Conservation (phyloP, 768 basidiomycete genomes). For the Boletus coccyginus region DNA sequence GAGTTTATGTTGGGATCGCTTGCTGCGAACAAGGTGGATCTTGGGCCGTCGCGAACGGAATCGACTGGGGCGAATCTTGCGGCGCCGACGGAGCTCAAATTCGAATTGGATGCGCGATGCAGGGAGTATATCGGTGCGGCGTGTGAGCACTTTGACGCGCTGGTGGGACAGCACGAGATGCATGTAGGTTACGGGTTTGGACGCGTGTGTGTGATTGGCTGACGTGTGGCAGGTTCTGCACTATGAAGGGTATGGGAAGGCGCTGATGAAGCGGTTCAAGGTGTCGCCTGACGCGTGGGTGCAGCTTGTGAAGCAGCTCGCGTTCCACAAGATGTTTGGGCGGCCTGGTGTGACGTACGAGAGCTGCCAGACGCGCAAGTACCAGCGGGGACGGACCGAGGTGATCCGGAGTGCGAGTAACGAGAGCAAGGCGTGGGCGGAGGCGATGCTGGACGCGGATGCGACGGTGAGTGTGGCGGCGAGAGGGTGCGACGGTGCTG, state of each 20-base stretch:
- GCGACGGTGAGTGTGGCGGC: conserved; percentile 39
- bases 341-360: conserved; percentile 87
- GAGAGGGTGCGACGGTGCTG: not conserved
- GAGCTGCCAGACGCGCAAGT: conserved; percentile 91
- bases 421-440: conserved; percentile 82
- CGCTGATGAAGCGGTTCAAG: conserved; percentile 76
- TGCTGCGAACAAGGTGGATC: conserved; percentile 68
- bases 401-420: conserved; percentile 85
- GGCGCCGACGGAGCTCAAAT: conserved; percentile 63
- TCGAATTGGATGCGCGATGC: conserved; percentile 59
- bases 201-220: not conserved
- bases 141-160: conserved; percentile 66
- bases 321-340: conserved; percentile 81
- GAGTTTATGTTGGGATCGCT: conserved; percentile 86
- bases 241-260: conserved; percentile 88
- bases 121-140: conserved; percentile 53
- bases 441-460: conserved; percentile 75
- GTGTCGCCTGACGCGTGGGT: conserved; percentile 93
- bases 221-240: conserved; percentile 59
- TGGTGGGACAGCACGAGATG: conserved; percentile 78
- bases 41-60: conserved; percentile 50
- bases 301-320: conserved; percentile 94
- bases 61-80: conserved; percentile 43
- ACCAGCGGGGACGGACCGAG: conserved; percentile 87
- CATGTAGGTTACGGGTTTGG: conserved; percentile 42